phyloP scores from a whole-genome alignment of 2,329 filamentous ascomycete genomes.

The Sphaerulina vaccinii region DNA sequence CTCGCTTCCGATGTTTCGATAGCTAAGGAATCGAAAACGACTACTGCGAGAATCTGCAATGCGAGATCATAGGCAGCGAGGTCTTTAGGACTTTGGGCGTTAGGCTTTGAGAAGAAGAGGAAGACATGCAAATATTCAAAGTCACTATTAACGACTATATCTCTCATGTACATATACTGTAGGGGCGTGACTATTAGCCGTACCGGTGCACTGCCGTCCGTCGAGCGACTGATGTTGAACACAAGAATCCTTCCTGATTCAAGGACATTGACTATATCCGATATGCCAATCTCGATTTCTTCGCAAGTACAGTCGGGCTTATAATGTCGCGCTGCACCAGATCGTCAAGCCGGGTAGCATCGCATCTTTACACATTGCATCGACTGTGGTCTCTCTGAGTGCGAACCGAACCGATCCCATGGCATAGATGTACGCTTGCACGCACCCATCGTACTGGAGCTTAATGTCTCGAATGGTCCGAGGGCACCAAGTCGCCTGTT shows the following conservation, averaged over 20 bases:
- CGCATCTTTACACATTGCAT: background rate
- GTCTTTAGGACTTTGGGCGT: no score
- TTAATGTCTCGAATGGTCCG: background rate
- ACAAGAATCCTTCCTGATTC: background rate
- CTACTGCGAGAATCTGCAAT: no score
- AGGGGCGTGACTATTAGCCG: no score
- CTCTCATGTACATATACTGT: no score
- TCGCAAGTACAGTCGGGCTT: background rate
- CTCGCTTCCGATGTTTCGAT: no score
- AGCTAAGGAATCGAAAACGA: no score
- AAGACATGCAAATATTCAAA: no score
- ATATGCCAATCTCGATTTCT: background rate
- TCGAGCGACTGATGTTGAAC: background rate
- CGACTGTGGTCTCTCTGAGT: background rate
- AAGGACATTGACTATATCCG: background rate
- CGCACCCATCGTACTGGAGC: background rate
- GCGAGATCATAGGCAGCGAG: no score
- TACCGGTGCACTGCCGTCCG: no score
- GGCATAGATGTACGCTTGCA: background rate
- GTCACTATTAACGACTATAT: no score
- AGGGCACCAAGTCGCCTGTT: background rate
- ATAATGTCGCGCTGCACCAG: background rate
- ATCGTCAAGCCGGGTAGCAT: background rate
- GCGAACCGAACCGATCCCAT: background rate
- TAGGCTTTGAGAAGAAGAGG: no score